These are phyloP conservation scores for Hibiscus trionum DNA, from an alignment of 345 rosid species.

Conservation along the genomic window DNA sequence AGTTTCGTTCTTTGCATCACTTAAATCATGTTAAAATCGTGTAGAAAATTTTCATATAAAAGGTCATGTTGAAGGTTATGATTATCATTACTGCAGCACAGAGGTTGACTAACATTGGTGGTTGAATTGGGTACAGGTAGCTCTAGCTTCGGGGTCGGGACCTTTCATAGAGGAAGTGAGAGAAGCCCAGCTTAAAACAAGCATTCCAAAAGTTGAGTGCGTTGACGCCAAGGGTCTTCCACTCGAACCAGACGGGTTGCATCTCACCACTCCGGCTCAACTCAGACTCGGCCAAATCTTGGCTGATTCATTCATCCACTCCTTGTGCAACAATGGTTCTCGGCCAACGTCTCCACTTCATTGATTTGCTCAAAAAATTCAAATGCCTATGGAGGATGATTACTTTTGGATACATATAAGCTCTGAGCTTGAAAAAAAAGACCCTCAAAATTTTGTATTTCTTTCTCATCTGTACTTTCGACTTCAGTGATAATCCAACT, in stretches of 20 bases:
- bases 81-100: no score
- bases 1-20: no score
- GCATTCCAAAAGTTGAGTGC: constrained; percentile 40
- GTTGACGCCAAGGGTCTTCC: constrained; percentile 72
- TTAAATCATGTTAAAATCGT: no score
- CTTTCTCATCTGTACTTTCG: no score
- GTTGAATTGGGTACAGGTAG: constrained; percentile 41
- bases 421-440: no score
- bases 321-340: no score
- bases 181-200: constrained; percentile 44
- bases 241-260: constrained; percentile 60
- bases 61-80: no score
- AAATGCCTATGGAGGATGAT: background rate
- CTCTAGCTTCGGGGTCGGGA: constrained; percentile 53
- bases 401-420: background rate
- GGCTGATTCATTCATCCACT: constrained; percentile 40
- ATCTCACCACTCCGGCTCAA: constrained; percentile 59
- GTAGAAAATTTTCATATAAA: no score
- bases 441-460: background rate
- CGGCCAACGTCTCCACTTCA: background rate
- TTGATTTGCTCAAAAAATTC: background rate
- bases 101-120: background rate
- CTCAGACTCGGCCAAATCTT: constrained; percentile 58
- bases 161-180: constrained; percentile 50
- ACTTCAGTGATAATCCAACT: no score